Percentiles rank a stretch among this genome's conserved stretches.
These are phyloP conservation scores for Trichosporon ovoides DNA, from an alignment of 1,284 basidiomycete species.

Conservation along the genomic window DNA sequence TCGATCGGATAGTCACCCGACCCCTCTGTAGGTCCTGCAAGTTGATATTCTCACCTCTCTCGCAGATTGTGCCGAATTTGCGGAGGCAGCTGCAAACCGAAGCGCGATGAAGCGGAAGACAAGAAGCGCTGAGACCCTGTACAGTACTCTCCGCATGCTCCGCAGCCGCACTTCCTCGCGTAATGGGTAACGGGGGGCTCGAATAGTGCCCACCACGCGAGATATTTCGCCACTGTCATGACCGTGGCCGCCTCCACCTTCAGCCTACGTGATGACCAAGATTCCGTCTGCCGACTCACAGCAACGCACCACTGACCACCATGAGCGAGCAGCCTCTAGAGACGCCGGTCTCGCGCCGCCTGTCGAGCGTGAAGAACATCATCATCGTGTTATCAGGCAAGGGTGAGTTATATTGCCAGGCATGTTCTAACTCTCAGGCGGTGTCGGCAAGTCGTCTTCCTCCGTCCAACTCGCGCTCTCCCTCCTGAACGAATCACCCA, in stretches of 20 bases:
- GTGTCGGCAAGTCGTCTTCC: constrained; percentile 96
- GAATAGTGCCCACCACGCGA: not conserved
- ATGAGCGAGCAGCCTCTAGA: constrained; percentile 39
- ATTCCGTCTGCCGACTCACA: no score
- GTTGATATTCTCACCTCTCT: no score
- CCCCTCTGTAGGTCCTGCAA: no score
- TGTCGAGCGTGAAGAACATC: constrained; percentile 72
- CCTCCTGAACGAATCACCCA: constrained; percentile 60
- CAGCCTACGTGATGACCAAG: not conserved
- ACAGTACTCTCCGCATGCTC: no score
- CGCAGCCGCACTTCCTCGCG: no score
- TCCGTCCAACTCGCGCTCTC: constrained; percentile 87
- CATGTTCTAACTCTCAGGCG: constrained; percentile 58
- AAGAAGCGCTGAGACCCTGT: no score
- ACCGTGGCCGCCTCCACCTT: not conserved
- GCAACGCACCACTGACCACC: not conserved
- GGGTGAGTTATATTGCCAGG: constrained; percentile 31
- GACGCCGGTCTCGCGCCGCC: constrained; percentile 59
- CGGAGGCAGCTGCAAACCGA: no score
- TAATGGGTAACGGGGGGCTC: no score
- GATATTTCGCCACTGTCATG: not conserved
- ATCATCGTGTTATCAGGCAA: constrained; percentile 94
- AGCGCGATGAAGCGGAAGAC: no score
- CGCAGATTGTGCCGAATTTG: no score
- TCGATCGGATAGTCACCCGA: no score